Evolutionary conservation across 2,329 filamentous ascomycete species (phyloP), one percentile per base, ranked within the genome.

Genomic region (Bipolaris cookei): DNA sequence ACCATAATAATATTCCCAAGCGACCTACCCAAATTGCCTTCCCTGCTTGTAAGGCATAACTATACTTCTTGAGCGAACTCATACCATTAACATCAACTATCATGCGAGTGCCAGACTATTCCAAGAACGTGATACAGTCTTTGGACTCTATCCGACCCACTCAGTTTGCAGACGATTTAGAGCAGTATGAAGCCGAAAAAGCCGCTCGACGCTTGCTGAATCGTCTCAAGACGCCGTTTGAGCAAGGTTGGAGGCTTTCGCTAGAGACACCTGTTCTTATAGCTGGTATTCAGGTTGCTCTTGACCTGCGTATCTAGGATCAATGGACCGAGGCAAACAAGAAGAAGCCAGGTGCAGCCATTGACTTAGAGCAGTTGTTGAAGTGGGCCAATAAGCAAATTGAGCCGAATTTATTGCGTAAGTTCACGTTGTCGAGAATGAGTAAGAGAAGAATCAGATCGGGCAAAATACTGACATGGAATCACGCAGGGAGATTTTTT

Each of bases 211-310:
- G 39, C 32, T n/a, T 55, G 14, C 32, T 55, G 2, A 39, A 30
- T 11, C 53, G 46, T 8, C 53, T 55, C 32, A 46, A 55, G 39
- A 51, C 46, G 4, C 53, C 53, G 8, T 55, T 55, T 4, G 53
- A 55, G 25, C 53, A 38, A 25, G 32, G 39, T 18, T 51, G 53
- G 53, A 51, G 53, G 32, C 46, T 55, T 3, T 51, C 46, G 3
- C 39, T 55, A 7, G 46, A 55, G 16, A 55, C 21, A 13, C 53
- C 53, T 7, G 30, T 44, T 7, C 46, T 55, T 14, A 30, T 55
- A 14, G 53, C 53, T 11, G 39, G 38, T 20, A 43, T 55, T 6
- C 53, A 55, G 32, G 51, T 47, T 2, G 41, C 18, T 2, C 30
- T 51, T 2, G 53, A 55, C 5, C 38, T 55, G 2, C 46, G 53